Percentiles rank a stretch among this genome's conserved stretches.
phyloP scores from a whole-genome alignment of 2,329 filamentous ascomycete species.

The Bipolaris sorokiniana region DNA sequence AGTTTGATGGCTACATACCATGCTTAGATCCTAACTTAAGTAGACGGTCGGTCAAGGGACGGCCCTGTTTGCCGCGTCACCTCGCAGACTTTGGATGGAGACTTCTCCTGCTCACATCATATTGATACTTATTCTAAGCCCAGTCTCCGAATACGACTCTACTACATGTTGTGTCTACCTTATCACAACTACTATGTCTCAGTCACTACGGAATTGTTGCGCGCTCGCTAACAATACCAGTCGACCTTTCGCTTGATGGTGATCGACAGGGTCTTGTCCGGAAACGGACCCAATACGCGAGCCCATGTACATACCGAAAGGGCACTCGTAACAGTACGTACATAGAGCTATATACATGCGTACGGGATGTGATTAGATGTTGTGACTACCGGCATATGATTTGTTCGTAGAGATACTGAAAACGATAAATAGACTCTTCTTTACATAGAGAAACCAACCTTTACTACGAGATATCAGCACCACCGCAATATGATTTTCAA shows the following conservation, averaged over 20 bases:
- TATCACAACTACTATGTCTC: background rate
- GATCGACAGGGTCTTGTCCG: slow-evolving; percentile 10
- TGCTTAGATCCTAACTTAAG: background rate
- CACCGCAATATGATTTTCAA: no score
- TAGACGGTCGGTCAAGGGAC: background rate
- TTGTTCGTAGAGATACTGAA: no score
- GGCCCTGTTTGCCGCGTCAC: background rate
- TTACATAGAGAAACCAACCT: no score
- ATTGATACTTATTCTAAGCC: background rate
- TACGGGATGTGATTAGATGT: background rate
- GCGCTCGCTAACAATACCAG: no score
- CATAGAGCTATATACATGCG: background rate
- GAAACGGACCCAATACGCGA: background rate
- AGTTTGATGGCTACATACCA: background rate
- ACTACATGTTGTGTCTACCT: background rate
- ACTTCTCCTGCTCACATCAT: background rate
- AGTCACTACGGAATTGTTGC: no score
- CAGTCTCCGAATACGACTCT: background rate
- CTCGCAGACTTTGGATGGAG: background rate
- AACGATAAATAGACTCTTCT: no score
- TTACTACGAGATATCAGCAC: no score
- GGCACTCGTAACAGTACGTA: background rate
- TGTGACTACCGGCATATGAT: no score
- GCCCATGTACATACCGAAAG: background rate
- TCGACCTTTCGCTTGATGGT: background rate